Evolutionary conservation across 192 early-diverging fungal genomes (phyloP).

Genomic region (Rhizophagus clarus): DNA sequence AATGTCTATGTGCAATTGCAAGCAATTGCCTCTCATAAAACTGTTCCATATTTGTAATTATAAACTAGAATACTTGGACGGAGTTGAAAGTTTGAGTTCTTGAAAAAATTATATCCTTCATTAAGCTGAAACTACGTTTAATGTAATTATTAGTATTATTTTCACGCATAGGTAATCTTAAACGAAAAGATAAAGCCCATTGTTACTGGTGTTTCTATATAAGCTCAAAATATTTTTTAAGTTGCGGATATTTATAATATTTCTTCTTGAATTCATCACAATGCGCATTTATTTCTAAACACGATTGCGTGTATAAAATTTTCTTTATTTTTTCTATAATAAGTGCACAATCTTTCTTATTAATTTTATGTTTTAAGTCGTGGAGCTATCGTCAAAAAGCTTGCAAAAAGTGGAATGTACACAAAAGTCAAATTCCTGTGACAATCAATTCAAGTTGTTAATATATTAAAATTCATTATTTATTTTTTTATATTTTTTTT

Average conservation of each 20-base stretch:
- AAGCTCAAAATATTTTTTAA: not conserved
- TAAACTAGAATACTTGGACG: too few species aligned
- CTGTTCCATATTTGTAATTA: too few species aligned
- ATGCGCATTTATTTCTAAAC: not conserved
- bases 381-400: not conserved
- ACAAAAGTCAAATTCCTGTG: not conserved
- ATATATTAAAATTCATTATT: too few species aligned
- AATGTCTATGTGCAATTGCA: too few species aligned
- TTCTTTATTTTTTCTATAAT: slow-evolving; percentile 3
- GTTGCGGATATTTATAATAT: not conserved
- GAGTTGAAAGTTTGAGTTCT: too few species aligned
- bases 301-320: not conserved
- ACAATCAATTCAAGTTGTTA: not conserved
- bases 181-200: not conserved
- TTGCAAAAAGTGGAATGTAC: slow-evolving; percentile 8
- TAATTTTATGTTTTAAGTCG: not conserved
- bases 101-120: too few species aligned
- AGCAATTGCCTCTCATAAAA: too few species aligned
- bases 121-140: not conserved
- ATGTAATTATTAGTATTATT: slow-evolving; percentile 14
- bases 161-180: too few species aligned
- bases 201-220: not conserved
- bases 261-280: not conserved
- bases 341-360: not conserved
- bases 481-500: not conserved